Base-by-base conservation (phyloP, 257 asterid genomes). In the Nicotiana benthamiana region DNA sequence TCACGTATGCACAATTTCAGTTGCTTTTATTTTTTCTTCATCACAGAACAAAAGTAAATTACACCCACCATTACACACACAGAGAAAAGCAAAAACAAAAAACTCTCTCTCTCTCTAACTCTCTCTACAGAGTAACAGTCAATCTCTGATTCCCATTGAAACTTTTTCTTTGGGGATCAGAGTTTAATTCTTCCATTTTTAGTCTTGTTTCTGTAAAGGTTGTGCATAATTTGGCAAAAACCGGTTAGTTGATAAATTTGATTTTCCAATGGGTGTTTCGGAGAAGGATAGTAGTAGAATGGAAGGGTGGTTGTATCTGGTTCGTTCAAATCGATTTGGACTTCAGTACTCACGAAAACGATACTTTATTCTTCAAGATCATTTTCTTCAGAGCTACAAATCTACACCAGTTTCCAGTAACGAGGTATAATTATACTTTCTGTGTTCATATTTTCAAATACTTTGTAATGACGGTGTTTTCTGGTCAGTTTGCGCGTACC, bases 271-370 rank as follows among this genome's bases (percentile, higher is more conserved):
- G 92, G 90, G 83, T 84, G 87, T 84, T 83, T 81, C 91, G 6
- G 90, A 83, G 84, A 85, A 60, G 81, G 98, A 90, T 77, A 87
- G 90, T 64, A 90, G 91, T 20, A 87, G 90, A 68, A 93, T 91
- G 98, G 98, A 95, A 63, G 99, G 99, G 10, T 95, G 99, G 98
- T 75, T 95, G 87, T 90, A 92, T 90, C 80, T 89, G 85, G 91
- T 93, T 76, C 94, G 98, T 79, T 95, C 95, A 53, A 92, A 92
- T 88, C 90, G 96, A 80, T 82, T 95, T 83, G 99, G 99, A 28
- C 85, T 93, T 79, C 98, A 92, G 88, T 95, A 91, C 79, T 94
- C 99, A 5, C 83, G 98, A 52, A 91, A 93, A 67, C 90, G 98
- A 30, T 95, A 92, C 91, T 92, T 93, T 77, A 87, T 95, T 90